Conservation (phyloP, 78 protist species). For the Pelomyxa schiedti region DNA sequence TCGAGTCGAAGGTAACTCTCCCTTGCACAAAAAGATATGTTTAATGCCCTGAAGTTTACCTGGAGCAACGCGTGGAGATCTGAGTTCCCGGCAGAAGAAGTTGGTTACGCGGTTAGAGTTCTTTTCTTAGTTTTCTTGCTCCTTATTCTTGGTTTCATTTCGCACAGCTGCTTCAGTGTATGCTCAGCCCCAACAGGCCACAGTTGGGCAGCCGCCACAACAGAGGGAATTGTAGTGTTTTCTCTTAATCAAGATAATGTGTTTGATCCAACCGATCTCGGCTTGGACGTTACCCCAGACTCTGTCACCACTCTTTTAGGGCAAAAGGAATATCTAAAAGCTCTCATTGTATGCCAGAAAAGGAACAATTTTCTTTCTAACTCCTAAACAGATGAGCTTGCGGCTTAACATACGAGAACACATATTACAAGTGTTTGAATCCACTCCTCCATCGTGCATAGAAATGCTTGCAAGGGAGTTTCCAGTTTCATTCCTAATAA, state of each 20-base stretch:
- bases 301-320: constrained; percentile 5
- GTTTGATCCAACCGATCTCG: constrained; percentile 81
- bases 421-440: constrained; percentile 26
- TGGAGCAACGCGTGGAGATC: no score
- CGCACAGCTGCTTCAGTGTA: no score
- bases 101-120: no score
- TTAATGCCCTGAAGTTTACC: no score
- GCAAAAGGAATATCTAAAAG: constrained; percentile 18
- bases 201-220: constrained; percentile 63
- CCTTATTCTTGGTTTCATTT: no score
- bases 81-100: no score
- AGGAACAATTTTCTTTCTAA: neutral
- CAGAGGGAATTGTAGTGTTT: constrained; percentile 79
- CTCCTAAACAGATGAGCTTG: constrained; percentile 48
- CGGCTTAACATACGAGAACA: constrained; percentile 55
- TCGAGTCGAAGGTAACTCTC: no score
- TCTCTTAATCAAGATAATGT: constrained; percentile 61
- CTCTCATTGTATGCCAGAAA: constrained; percentile 36
- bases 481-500: constrained; percentile 2
- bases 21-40: no score
- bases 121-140: no score
- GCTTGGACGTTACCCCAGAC: constrained; percentile 64
- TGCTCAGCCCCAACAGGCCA: constrained; percentile 68
- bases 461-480: constrained; percentile 33
- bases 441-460: constrained; percentile 34